Evolutionary conservation across 305 asterid species (phyloP).

Genomic region (Lippia alba): DNA sequence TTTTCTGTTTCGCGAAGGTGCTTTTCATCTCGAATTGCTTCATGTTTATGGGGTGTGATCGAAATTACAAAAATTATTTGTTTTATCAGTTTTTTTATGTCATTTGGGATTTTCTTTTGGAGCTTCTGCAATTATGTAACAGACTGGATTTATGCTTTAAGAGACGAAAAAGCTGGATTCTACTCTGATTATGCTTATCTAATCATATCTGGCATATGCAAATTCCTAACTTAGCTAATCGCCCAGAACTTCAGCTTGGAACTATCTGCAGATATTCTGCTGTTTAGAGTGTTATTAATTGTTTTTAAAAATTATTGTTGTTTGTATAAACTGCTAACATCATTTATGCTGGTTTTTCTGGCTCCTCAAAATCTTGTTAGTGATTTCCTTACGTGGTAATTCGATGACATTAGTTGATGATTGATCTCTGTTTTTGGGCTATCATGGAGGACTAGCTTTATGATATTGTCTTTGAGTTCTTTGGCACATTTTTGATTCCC

Average conservation of each 20-base stretch:
- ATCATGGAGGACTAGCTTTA: background rate
- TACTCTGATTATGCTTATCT: constrained; percentile 20
- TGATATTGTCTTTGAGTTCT: constrained; percentile 20
- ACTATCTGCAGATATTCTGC: background rate
- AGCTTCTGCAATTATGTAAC: background rate
- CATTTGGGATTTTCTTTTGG: constrained; percentile 7
- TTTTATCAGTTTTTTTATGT: background rate
- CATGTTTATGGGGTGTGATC: background rate
- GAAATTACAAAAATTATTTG: background rate
- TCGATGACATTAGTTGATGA: background rate
- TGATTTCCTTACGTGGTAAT: background rate
- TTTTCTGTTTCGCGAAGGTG: background rate
- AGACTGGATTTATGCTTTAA: background rate
- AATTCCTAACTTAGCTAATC: constrained; percentile 6
- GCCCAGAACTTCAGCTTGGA: background rate
- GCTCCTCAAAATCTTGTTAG: background rate
- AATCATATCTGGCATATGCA: constrained; percentile 10
- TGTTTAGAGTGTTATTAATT: constrained; percentile 6
- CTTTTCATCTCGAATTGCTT: background rate
- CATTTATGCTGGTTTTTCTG: background rate
- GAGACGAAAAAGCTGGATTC: background rate
- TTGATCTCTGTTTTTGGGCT: background rate
- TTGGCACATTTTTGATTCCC: background rate
- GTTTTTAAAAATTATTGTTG: background rate
- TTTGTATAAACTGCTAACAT: background rate